Evolutionary conservation across 2,329 filamentous ascomycete species (phyloP).

Genomic region (Sporothrix globosa): DNA sequence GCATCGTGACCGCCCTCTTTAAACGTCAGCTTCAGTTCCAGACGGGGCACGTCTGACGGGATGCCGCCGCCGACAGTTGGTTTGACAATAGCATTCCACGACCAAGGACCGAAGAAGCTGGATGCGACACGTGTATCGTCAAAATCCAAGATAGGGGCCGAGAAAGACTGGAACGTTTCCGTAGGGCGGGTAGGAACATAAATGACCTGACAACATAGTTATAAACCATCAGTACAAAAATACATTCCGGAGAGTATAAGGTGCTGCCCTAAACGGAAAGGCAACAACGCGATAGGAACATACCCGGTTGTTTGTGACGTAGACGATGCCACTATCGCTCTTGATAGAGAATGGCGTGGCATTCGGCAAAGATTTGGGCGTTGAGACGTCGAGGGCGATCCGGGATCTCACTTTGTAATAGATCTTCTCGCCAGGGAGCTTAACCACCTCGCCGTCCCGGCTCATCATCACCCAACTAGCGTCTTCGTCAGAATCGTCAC

Average conservation of each 20-base stretch:
- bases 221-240: background rate
- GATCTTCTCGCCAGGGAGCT: slow-evolving; percentile 79
- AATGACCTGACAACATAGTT: slow-evolving; percentile 64
- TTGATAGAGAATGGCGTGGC: slow-evolving; percentile 68
- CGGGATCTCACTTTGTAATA: slow-evolving; percentile 79
- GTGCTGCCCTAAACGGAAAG: background rate
- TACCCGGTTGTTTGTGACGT: slow-evolving; percentile 85
- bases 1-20: slow-evolving; percentile 95
- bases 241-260: too few relatives aligned
- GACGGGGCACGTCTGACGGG: slow-evolving; percentile 68
- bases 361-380: slow-evolving; percentile 66
- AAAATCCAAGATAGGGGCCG: slow-evolving; percentile 82
- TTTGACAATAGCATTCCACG: slow-evolving; percentile 79
- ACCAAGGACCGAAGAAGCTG: slow-evolving; percentile 91
- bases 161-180: slow-evolving; percentile 79
- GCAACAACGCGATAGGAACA: slow-evolving; percentile 39
- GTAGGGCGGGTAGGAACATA: slow-evolving; percentile 78
- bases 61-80: slow-evolving; percentile 84
- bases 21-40: slow-evolving; percentile 86
- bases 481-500: slow-evolving; percentile 59
- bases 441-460: slow-evolving; percentile 73
- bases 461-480: slow-evolving; percentile 89
- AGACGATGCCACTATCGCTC: slow-evolving; percentile 73
- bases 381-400: slow-evolving; percentile 74
- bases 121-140: slow-evolving; percentile 84